phyloP scores from a whole-genome alignment of 2,329 filamentous ascomycete species.

The Tolypocladium amazonense region DNA sequence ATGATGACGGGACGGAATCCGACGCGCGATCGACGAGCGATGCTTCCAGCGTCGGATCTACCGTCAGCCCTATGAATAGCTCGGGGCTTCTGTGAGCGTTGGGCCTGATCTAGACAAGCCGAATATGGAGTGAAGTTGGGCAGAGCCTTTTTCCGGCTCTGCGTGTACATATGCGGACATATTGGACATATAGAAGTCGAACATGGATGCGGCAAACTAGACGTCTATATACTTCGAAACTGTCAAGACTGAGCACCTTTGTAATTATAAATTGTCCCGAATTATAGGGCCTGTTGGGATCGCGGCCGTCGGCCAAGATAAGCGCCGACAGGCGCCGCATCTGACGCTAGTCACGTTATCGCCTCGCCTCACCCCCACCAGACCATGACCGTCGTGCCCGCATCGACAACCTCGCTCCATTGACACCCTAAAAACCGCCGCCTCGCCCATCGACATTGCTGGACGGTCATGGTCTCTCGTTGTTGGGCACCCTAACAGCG shows the following conservation, averaged over 20 bases:
- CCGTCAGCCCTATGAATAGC: constrained; percentile 13
- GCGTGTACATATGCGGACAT: background rate
- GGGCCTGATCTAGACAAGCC: background rate
- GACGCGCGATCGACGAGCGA: constrained; percentile 26
- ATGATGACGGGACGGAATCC: constrained; percentile 24
- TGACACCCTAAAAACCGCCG: background rate
- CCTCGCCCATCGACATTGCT: background rate
- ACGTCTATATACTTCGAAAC: background rate
- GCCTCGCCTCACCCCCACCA: background rate
- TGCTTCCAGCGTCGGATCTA: constrained; percentile 24
- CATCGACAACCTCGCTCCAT: background rate
- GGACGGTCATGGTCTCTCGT: constrained; percentile 18
- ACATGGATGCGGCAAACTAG: background rate
- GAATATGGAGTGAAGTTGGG: background rate
- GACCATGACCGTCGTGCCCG: background rate
- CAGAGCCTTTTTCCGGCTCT: background rate
- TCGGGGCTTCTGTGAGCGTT: constrained; percentile 1
- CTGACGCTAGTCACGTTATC: constrained; percentile 6
- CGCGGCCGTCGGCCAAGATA: background rate
- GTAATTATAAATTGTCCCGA: no score
- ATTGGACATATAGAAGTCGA: background rate
- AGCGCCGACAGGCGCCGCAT: background rate
- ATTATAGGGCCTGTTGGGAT: no score
- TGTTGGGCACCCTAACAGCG: constrained; percentile 8
- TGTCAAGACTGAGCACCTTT: background rate